Evolutionary conservation across 2,329 filamentous ascomycete species (phyloP).

Genomic region (Fusarium luffae): DNA sequence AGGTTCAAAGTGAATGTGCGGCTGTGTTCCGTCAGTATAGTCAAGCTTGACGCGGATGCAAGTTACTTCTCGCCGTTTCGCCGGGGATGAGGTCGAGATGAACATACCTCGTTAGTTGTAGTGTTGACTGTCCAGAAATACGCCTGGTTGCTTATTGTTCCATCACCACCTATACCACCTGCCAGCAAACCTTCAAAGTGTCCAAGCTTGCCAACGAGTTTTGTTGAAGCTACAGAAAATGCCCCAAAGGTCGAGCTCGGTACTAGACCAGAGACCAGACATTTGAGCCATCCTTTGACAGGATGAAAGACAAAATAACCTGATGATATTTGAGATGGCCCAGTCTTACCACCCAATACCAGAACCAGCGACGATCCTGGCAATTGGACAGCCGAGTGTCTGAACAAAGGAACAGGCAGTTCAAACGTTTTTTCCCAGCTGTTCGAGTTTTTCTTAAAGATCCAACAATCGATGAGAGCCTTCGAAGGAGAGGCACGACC

Average conservation of each 20-base stretch:
- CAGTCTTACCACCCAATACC: conserved; percentile 71
- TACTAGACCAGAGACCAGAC: conserved; percentile 49
- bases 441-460: conserved; percentile 64
- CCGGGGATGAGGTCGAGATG: background rate
- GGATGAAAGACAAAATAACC: conserved; percentile 66
- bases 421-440: conserved; percentile 73
- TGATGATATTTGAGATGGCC: conserved; percentile 58
- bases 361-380: conserved; percentile 63
- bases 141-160: conserved; percentile 69
- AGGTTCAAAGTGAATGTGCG: conserved; percentile 43
- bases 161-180: conserved; percentile 77
- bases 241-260: conserved; percentile 59
- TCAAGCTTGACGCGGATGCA: background rate
- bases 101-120: conserved; percentile 52
- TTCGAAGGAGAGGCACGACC: conserved; percentile 81
- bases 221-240: conserved; percentile 49
- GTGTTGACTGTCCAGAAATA: conserved; percentile 71
- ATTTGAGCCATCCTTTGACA: conserved; percentile 59
- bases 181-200: conserved; percentile 70
- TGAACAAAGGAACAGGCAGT: conserved; percentile 77
- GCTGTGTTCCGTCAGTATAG: conserved; percentile 34
- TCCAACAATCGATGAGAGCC: conserved; percentile 79
- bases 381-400: conserved; percentile 73
- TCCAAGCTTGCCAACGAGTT: conserved; percentile 38
- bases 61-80: background rate